Base-by-base conservation (phyloP, 495 filamentous ascomycete species). In the Aspergillus bertholletiae region DNA sequence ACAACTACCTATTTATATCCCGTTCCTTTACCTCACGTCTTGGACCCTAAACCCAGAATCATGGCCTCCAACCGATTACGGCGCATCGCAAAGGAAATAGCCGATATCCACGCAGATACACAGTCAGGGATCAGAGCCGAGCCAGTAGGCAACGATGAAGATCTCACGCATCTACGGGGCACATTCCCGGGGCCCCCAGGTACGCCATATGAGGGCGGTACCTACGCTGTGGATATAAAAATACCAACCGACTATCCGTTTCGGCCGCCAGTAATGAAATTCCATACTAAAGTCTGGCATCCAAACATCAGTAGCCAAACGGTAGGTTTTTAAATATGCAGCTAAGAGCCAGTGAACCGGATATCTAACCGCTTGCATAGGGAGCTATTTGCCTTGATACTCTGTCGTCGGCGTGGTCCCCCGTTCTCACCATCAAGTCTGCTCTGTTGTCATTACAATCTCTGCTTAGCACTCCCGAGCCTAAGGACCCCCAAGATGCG, bases 351-450 rank as follows among this genome's bases (percentile, higher is more conserved):
- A 17, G 30, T n/a, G 20, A 1, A 13, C 6, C 18, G 26, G 21
- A 37, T 37, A 49, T 43, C 24, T 48, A 46, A 59, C 39, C 37
- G 9, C 47, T 56, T 35, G 17, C 52, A 17, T 47, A 97, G 93
- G 94, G 94, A 17, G 95, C 94, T 18, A 98, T 98, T 66, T 98
- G 94, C 68, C 87, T 98, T 43, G 94, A 98, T 64, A 98, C 92
- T 0, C 83, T 98, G 17, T 87, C 89, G 12, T 75, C 82, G 28
- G 89, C 88, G 55, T 98, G 94, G 94, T 94, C 91, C 6, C 94
- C 94, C 0, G 91, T 97, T 13, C 81, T 96, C 43, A 98, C 92
- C 2, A 92, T 98, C 67, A 97, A 97, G 74, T 94, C 90, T 46
- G 89, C 95, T 26, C 82, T 98, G 23, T 80, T 97, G 49, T 96